A percentile compares a stretch with the other conserved stretches of the same genome.
Conservation (phyloP, 2,329 filamentous ascomycete species). For the Fusarium scirpi region DNA sequence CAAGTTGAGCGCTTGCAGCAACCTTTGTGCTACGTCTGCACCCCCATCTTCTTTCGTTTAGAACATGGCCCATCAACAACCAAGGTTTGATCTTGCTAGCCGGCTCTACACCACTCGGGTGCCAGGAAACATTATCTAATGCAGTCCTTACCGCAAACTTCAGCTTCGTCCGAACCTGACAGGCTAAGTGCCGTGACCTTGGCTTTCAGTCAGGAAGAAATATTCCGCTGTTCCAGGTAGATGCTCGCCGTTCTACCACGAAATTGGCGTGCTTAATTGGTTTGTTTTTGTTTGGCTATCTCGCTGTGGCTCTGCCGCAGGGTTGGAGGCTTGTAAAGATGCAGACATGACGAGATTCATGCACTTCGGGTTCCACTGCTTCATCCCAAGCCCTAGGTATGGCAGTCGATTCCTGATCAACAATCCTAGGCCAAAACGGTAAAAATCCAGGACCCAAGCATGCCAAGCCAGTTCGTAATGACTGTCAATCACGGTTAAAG, state of each 20-base stretch:
- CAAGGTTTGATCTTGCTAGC: constrained; percentile 27
- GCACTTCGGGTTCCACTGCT: constrained; percentile 40
- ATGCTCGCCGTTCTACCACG: not conserved
- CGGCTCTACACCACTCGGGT: constrained; percentile 19
- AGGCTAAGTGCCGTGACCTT: constrained; percentile 28
- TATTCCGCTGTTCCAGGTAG: constrained; percentile 1
- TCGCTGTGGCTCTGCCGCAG: constrained; percentile 20
- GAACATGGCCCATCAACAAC: constrained; percentile 19
- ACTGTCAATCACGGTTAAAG: constrained; percentile 35
- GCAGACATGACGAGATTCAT: constrained; percentile 46
- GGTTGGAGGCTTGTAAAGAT: constrained; percentile 18
- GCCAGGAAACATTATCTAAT: constrained; percentile 34
- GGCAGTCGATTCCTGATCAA: constrained; percentile 20
- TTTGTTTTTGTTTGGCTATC: constrained; percentile 7
- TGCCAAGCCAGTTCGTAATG: constrained; percentile 12
- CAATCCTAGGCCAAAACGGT: constrained; percentile 10
- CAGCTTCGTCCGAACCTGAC: constrained; percentile 29
- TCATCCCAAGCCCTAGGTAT: constrained; percentile 33
- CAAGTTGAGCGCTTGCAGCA: constrained; percentile 30
- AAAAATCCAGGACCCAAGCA: not conserved
- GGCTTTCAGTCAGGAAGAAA: constrained; percentile 2
- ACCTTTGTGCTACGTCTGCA: constrained; percentile 37
- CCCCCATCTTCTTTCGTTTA: constrained; percentile 22
- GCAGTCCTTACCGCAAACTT: constrained; percentile 30
- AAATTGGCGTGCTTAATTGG: constrained; percentile 13